These are phyloP conservation scores for Asterochloris erici DNA, from an alignment of 139 green algal species.

Conservation along the genomic window DNA sequence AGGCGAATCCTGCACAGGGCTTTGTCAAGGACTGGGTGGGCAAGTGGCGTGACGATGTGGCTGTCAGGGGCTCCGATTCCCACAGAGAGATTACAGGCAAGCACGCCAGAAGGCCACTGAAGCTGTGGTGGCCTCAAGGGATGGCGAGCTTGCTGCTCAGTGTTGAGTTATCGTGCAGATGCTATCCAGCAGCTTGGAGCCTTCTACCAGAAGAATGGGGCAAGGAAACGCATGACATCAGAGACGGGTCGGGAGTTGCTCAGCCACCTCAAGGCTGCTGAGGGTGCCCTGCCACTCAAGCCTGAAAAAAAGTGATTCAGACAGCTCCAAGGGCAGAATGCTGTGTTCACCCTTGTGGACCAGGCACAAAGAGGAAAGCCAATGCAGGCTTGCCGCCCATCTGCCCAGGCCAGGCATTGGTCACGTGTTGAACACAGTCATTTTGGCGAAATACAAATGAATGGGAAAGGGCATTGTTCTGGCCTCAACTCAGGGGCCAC, in stretches of 20 bases:
- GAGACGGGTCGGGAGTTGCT: slow-evolving; percentile 6
- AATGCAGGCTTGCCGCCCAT: no score
- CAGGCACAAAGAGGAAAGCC: no score
- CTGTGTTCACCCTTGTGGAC: no score
- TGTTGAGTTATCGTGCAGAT: no score
- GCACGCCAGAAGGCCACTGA: neutral
- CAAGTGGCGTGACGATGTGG: slow-evolving; percentile 10
- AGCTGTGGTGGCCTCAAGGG: neutral
- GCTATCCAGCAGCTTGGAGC: slow-evolving; percentile 7
- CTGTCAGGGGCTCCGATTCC: slow-evolving; percentile 2
- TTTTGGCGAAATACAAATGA: no score
- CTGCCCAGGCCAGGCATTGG: no score
- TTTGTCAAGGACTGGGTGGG: slow-evolving; percentile 19
- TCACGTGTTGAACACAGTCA: no score
- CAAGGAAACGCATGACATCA: neutral
- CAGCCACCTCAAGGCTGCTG: slow-evolving; percentile 4
- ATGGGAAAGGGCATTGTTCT: no score
- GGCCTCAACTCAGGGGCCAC: no score
- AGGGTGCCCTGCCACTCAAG: neutral
- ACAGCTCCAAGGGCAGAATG: no score
- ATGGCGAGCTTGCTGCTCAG: no score
- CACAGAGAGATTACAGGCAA: slow-evolving; percentile 13
- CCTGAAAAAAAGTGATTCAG: no score
- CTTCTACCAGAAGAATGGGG: slow-evolving; percentile 24
- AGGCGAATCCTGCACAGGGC: slow-evolving; percentile 21